Evolutionary conservation across 2,329 filamentous ascomycete species (phyloP).

Genomic region (Plenodomus tracheiphilus): DNA sequence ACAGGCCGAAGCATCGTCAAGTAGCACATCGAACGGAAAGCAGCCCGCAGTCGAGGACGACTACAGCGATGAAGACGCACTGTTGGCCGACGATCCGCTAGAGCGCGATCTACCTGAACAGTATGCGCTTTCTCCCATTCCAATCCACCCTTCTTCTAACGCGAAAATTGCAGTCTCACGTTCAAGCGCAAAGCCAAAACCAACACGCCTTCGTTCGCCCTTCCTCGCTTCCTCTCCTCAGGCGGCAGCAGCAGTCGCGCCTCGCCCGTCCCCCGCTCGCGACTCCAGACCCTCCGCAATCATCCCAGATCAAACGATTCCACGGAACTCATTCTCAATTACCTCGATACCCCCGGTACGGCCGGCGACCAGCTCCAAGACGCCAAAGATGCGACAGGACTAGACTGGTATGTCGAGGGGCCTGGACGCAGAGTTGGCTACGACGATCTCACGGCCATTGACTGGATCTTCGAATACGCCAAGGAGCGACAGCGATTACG

Average conservation of each 20-base stretch:
- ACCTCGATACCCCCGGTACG: conserved; percentile 45
- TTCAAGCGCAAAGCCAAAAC: conserved; percentile 71
- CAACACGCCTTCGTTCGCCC: conserved; percentile 44
- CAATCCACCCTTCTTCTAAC: too few species aligned
- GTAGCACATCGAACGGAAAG: conserved; percentile 43
- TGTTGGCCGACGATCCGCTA: conserved; percentile 62
- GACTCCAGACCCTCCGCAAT: conserved; percentile 26
- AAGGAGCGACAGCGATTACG: conserved; percentile 89
- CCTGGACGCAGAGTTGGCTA: conserved; percentile 90
- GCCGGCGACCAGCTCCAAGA: conserved; percentile 46
- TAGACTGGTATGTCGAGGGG: conserved; percentile 89
- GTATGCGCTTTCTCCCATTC: conserved; percentile 23
- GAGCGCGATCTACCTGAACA: conserved; percentile 53
- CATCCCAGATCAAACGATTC: conserved; percentile 26
- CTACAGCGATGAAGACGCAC: conserved; percentile 52
- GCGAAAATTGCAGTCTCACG: conserved; percentile 53
- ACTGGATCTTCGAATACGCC: conserved; percentile 99
- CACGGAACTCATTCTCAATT: conserved; percentile 48
- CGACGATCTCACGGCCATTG: conserved; percentile 94
- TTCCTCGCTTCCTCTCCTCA: conserved; percentile 51
- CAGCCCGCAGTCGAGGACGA: conserved; percentile 44
- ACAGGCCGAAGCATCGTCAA: conserved; percentile 52
- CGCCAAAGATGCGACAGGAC: conserved; percentile 48
- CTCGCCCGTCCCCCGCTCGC: conserved; percentile 33
- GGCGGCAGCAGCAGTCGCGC: conserved; percentile 29